Evolutionary conservation across 2,329 filamentous ascomycete genomes (phyloP).

Genomic region (Cercospora sesami): DNA sequence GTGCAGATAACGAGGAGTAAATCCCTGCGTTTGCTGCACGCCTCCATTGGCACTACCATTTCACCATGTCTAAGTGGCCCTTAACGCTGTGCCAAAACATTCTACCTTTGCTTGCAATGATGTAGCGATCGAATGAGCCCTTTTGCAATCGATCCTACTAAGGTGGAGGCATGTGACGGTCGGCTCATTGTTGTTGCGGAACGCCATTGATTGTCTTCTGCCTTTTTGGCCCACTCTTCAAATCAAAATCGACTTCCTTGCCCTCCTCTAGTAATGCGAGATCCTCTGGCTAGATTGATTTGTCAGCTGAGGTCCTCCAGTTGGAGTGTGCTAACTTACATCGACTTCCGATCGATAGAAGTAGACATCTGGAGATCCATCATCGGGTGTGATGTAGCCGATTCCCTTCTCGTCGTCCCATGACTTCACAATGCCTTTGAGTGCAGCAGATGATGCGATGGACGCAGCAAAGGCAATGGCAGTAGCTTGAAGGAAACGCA

Average conservation of each 20-base stretch:
- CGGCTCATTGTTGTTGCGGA: not conserved
- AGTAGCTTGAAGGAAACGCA: not conserved
- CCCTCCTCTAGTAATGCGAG: not conserved
- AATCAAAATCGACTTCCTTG: not conserved
- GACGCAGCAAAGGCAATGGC: not conserved
- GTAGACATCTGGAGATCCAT: not conserved
- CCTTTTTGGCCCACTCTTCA: not conserved
- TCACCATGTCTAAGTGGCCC: too few relatives aligned
- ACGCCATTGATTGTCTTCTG: not conserved
- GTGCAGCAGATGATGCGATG: not conserved
- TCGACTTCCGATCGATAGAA: not conserved
- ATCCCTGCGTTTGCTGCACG: too few relatives aligned
- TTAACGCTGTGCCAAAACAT: too few relatives aligned
- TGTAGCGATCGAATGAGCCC: too few relatives aligned
- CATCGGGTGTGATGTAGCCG: not conserved
- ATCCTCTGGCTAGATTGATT: not conserved
- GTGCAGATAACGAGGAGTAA: too few relatives aligned
- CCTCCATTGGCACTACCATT: too few relatives aligned
- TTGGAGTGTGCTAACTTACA: not conserved
- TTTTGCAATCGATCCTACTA: not conserved
- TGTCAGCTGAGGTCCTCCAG: not conserved
- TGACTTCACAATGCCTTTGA: not conserved
- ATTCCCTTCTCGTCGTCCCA: not conserved
- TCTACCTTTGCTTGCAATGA: too few relatives aligned
- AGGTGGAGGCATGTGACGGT: not conserved